Conservation (phyloP, 805 yeast genomes). For the Priceomyces castillae region DNA sequence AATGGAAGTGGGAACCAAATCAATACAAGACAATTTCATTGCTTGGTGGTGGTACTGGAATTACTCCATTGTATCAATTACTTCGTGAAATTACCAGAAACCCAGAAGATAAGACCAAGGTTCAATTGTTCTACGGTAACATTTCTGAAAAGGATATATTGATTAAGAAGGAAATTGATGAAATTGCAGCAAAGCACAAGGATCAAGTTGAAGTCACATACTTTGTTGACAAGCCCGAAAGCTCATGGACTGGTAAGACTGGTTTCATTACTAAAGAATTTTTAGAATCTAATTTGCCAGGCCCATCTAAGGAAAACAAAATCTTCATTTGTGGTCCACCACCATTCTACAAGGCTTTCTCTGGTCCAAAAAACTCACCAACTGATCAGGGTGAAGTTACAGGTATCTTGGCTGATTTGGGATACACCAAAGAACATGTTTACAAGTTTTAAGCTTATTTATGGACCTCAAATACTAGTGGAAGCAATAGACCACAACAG, state of each 20-base stretch:
- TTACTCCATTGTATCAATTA: constrained; percentile 92
- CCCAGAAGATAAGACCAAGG: constrained; percentile 87
- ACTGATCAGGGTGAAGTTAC: constrained; percentile 91
- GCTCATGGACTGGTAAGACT: constrained; percentile 48
- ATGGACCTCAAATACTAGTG: no score
- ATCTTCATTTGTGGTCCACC: constrained; percentile 97
- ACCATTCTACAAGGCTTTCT: constrained; percentile 78
- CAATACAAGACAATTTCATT: constrained; percentile 74
- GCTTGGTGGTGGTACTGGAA: constrained; percentile 96
- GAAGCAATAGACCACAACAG: no score
- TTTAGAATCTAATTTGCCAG: constrained; percentile 58
- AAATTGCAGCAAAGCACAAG: constrained; percentile 60
- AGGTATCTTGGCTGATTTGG: constrained; percentile 85
- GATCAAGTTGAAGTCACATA: constrained; percentile 76
- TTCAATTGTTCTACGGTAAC: constrained; percentile 78
- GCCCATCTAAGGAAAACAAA: constrained; percentile 57
- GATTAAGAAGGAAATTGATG: constrained; percentile 74
- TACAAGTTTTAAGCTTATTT: constrained; percentile 66
- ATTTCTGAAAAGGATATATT: constrained; percentile 76
- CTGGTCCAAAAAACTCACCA: constrained; percentile 84
- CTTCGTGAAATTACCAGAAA: constrained; percentile 70
- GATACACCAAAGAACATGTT: constrained; percentile 82
- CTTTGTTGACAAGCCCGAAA: constrained; percentile 68
- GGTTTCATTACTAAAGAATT: constrained; percentile 82
- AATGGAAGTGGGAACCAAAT: constrained; percentile 90